These are phyloP conservation scores for Kuraishia hungarica DNA, from an alignment of 805 yeast genomes.

Conservation along the genomic window DNA sequence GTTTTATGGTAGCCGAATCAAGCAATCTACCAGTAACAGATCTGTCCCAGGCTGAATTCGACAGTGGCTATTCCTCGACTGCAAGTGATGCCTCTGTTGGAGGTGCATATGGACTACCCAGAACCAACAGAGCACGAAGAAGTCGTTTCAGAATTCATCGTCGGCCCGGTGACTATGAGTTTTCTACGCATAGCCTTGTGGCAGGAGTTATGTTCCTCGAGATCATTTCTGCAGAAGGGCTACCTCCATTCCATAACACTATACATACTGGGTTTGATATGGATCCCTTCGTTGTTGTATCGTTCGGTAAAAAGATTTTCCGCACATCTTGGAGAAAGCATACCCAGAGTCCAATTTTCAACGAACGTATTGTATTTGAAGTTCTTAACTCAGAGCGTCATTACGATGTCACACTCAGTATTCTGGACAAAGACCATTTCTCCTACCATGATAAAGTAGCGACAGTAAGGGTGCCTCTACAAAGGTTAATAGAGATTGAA, in stretches of 20 bases:
- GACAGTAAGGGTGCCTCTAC: constrained; percentile 44
- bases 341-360: constrained; percentile 72
- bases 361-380: constrained; percentile 76
- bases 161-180: constrained; percentile 20
- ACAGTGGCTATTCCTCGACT: neutral
- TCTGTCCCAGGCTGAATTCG: neutral
- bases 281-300: constrained; percentile 93
- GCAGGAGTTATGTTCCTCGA: constrained; percentile 74
- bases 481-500: constrained; percentile 7
- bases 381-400: constrained; percentile 55
- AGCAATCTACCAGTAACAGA: neutral
- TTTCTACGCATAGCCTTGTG: constrained; percentile 28
- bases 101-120: neutral
- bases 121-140: neutral
- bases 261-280: constrained; percentile 79
- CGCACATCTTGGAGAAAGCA: constrained; percentile 82
- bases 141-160: neutral
- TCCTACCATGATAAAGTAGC: constrained; percentile 84
- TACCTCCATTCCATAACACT: constrained; percentile 70
- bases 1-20: neutral
- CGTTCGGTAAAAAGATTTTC: constrained; percentile 83
- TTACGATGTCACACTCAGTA: constrained; percentile 60
- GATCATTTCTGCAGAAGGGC: constrained; percentile 59
- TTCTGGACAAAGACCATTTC: constrained; percentile 78
- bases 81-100: neutral